Percentiles rank a stretch among this genome's conserved stretches.
phyloP scores from a whole-genome alignment of 805 yeast species.

The Candida michaelii region DNA sequence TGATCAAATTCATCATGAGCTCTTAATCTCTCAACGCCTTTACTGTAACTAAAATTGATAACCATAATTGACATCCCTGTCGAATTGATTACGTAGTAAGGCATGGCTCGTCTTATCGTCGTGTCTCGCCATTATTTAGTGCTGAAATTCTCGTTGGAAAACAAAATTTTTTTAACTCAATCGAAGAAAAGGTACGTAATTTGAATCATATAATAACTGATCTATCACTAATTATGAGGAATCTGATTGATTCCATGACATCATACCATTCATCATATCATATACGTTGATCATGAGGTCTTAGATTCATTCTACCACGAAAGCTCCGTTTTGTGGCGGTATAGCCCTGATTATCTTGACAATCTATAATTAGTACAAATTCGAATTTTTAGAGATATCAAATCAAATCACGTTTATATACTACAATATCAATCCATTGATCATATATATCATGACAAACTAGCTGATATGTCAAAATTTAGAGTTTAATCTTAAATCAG shows the following conservation, averaged over 20 bases:
- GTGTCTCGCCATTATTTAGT: conserved; percentile 2
- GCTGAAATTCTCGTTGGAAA: conserved; percentile 8
- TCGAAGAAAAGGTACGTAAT: conserved; percentile 7
- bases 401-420: background rate
- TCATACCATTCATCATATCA: too few species aligned
- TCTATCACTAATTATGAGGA: background rate
- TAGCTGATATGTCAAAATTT: too few species aligned
- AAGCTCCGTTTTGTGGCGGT: background rate
- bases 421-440: background rate
- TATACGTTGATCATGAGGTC: too few species aligned
- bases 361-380: background rate
- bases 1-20: too few species aligned
- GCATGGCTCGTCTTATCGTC: conserved; percentile 1
- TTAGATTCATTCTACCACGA: background rate
- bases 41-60: too few species aligned
- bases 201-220: background rate
- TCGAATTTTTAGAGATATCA: background rate
- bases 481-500: too few species aligned
- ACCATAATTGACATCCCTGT: too few species aligned
- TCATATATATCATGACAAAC: background rate
- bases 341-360: background rate
- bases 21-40: too few species aligned
- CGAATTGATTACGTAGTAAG: background rate
- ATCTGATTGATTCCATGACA: too few species aligned
- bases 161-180: conserved; percentile 7